Base-by-base conservation (phyloP, 2,329 filamentous ascomycete species). In the Myriosclerotinia curreyana region DNA sequence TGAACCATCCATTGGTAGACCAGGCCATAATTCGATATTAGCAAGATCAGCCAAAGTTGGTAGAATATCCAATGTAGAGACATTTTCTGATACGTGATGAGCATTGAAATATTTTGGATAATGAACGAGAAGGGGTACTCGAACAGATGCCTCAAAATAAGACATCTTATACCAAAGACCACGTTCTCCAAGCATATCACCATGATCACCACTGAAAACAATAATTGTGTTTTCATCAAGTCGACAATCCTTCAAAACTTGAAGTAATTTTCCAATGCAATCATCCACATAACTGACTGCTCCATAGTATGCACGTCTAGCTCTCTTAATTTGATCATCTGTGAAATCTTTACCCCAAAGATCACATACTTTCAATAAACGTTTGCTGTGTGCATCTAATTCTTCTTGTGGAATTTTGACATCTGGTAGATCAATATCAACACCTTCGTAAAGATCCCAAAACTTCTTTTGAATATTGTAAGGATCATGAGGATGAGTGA, bases 121-220 rank as follows among this genome's bases (percentile, higher is more conserved):
- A 76, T 92, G 88, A 75, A 96, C 83, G 69, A 97, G 81, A 74
- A 97, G 87, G 1, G 93, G 93, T 28, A 97, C 93, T 36, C 93
- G 89, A 53, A 92, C 91, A 15, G 92, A 96, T 49, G 88, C 88
- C 82, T 97, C 93, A 72, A 92, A 96, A 83, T 95, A 97, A 74
- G 86, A 92, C 93, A 97, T 97, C 83, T 97, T 97, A 81, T 96
- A 93, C 93, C 93, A 97, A 54, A 97, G 80, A 7, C 90, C 90
- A 61, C 92, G 87, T 80, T 97, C 93, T 65, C 93, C 93, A 9
- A 97, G 84, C 93, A 97, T 97, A 77, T 97, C 93, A 64, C 93
- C 93, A 74, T 97, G 93, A 75, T 97, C 93, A 52, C 93, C 92
- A 65, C 89, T 93, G 78, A 97, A 97, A 69, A 97, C 87, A 71